Conservation (phyloP, 225 moss, liverwort and hornwort species). For the Asterella californica region DNA sequence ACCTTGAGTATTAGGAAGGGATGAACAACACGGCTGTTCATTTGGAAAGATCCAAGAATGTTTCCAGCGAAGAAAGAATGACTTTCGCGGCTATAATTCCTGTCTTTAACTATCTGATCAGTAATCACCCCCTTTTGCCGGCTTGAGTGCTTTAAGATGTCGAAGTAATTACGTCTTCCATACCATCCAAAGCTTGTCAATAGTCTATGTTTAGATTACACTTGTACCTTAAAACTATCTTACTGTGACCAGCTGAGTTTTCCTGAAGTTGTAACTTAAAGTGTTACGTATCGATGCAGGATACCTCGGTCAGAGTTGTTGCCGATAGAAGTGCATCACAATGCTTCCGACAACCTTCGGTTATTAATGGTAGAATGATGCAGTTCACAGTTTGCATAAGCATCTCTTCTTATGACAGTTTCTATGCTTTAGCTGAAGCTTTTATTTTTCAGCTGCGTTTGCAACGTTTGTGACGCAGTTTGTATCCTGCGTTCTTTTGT, state of each 20-base stretch:
- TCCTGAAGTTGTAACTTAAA: no score
- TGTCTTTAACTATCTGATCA: background rate
- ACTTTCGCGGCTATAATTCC: background rate
- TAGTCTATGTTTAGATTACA: background rate
- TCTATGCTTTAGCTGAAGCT: background rate
- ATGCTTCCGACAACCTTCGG: background rate
- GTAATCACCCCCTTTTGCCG: background rate
- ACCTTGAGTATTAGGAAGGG: background rate
- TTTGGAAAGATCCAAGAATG: background rate
- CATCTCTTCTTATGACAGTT: background rate
- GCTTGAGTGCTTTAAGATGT: background rate
- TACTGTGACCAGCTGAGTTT: background rate
- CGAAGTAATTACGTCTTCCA: background rate
- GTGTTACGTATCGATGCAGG: background rate
- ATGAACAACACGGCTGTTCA: background rate
- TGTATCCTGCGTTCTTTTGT: background rate
- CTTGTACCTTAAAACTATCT: background rate
- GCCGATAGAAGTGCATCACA: background rate
- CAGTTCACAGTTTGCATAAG: background rate
- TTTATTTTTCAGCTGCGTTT: background rate
- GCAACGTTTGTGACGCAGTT: background rate
- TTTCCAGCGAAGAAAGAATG: background rate
- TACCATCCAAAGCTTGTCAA: background rate
- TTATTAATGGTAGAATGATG: conserved; percentile 9
- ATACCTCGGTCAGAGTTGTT: background rate